Base-by-base conservation (phyloP, 768 basidiomycete species). In the Suillus tomentosus region DNA sequence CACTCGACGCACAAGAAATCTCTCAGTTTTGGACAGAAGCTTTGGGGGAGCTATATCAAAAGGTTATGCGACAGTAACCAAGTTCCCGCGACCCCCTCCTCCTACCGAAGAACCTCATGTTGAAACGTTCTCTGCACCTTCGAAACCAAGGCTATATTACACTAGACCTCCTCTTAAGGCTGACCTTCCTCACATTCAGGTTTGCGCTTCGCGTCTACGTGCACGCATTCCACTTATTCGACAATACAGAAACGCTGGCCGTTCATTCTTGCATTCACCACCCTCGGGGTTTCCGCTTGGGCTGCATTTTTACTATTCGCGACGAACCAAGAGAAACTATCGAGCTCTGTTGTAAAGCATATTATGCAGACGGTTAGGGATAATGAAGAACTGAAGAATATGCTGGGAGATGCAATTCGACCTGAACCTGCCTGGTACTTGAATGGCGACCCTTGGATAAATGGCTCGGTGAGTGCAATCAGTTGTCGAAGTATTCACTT, bases 261-360 rank as follows among this genome's bases (percentile, higher is more conserved):
- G 0, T 70, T 80, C 24, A 70, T 86, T 22, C 76, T 87, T 42
- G 82, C 78, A 0, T 75, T 85, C 50, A 78, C 81, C 19, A 76
- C 78, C 0, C 63, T 85, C 7, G 91, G 90, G 17, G 74, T 89
- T 2, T 72, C 84, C 1, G 84, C 82, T 8, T 92, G 91, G 91
- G 84, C 77, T 3, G 81, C 80, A 8, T 94, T 94, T 73, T 81
- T 91, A 68, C 80, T 82, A 36, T 87, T 85, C 64, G 87, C 86
- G 11, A 87, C 86, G 63, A 94, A 93, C 77, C 86, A 90, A 72
- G 92, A 93, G 71, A 88, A 87, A 68, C 80, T 92, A 36, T 86
- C 90, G 31, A 89, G 86, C 66, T 92, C 92, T 4, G 86, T 92
- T 37, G 85, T 88, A 64, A 84, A 85, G 53, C 87, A 86, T 67